A percentile compares a stretch with the other conserved stretches of the same genome.
Evolutionary conservation across 192 early-diverging fungal species (phyloP).

Genomic region (Chytriomyces sp.): DNA sequence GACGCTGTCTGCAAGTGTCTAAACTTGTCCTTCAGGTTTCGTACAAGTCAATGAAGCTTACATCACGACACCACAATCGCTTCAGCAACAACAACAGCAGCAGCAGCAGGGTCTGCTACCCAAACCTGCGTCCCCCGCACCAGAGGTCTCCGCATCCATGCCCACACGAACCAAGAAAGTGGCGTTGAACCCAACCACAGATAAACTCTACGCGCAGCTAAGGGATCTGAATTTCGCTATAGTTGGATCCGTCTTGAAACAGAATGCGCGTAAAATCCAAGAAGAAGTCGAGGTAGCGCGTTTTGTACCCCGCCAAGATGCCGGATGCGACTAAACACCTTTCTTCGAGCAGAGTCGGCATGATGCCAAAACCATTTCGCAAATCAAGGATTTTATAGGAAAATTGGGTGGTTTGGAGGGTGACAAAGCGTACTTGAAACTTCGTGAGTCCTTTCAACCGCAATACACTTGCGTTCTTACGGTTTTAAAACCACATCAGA

Average conservation of each 20-base stretch:
- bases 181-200: slow-evolving; percentile 71
- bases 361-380: slow-evolving; percentile 84
- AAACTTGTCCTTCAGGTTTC: slow-evolving; percentile 57
- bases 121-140: neutral
- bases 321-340: neutral
- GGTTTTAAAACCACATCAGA: slow-evolving; percentile 50
- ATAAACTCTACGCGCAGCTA: slow-evolving; percentile 77
- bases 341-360: slow-evolving; percentile 68
- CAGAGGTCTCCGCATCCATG: no score
- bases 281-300: slow-evolving; percentile 75
- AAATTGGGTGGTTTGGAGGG: slow-evolving; percentile 79
- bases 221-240: slow-evolving; percentile 91
- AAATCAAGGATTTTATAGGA: slow-evolving; percentile 92
- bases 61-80: slow-evolving; percentile 12
- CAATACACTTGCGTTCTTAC: neutral
- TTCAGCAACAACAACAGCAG: slow-evolving; percentile 1
- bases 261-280: slow-evolving; percentile 82
- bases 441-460: slow-evolving; percentile 56
- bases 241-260: slow-evolving; percentile 80
- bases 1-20: slow-evolving; percentile 63
- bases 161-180: slow-evolving; percentile 64
- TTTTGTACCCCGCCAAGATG: neutral
- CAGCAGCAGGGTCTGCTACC: neutral
- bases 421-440: slow-evolving; percentile 82
- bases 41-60: slow-evolving; percentile 25